Evolutionary conservation across 2,329 filamentous ascomycete genomes (phyloP).

Genomic region (Apiospora sp.): DNA sequence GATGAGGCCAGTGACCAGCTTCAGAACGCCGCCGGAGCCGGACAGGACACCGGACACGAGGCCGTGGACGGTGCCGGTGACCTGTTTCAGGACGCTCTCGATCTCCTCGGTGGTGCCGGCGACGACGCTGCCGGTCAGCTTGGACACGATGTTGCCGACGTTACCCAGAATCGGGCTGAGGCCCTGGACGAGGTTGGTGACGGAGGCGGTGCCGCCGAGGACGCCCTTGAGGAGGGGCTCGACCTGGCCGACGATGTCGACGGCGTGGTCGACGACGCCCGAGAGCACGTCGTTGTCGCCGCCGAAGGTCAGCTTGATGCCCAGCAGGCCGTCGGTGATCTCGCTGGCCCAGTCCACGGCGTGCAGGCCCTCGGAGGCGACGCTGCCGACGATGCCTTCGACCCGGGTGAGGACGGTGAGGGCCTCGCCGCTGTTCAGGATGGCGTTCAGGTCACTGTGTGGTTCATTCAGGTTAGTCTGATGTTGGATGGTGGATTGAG

Average conservation of each 20-base stretch:
- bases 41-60: conserved; percentile 22
- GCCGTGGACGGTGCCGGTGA: conserved; percentile 22
- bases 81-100: conserved; percentile 6
- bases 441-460: background rate
- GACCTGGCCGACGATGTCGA: conserved; percentile 24
- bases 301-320: conserved; percentile 15
- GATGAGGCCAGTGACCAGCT: conserved; percentile 3
- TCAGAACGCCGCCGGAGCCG: conserved; percentile 19
- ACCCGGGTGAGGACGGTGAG: conserved; percentile 7
- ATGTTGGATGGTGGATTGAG: background rate
- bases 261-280: conserved; percentile 15
- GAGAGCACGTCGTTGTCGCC: conserved; percentile 19
- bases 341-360: conserved; percentile 19
- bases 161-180: conserved; percentile 24
- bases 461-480: background rate
- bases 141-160: conserved; percentile 20
- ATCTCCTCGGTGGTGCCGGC: conserved; percentile 18
- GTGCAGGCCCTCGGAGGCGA: conserved; percentile 10
- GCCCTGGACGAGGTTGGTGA: background rate
- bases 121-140: conserved; percentile 14
- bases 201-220: conserved; percentile 21
- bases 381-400: conserved; percentile 17
- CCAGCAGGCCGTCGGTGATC: conserved; percentile 22
- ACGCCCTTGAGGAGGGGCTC: conserved; percentile 21
- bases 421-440: background rate